Base-by-base conservation (phyloP, 129 eudicot species). In the Chrysanthemum lavandulifolium region DNA sequence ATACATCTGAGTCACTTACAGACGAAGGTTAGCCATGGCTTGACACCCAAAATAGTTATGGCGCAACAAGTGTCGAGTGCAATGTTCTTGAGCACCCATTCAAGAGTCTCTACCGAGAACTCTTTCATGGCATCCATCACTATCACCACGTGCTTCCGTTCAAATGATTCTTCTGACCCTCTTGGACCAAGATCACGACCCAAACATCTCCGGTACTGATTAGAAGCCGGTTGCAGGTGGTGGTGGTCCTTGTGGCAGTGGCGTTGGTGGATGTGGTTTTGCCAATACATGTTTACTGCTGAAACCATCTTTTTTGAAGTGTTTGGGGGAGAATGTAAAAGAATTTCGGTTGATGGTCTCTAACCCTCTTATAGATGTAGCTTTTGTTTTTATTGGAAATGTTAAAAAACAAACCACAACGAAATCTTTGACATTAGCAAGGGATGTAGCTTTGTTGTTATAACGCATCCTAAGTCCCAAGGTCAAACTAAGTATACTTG, bases 21-120 rank as follows among this genome's bases (percentile, higher is more conserved):
- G 1, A 85, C 91, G 31, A 85, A 83, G 60, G 85, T 85, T 48
- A 87, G 85, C 91, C 89, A 90, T 4, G 96, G 94, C 61, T 61
- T 83, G 36, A 87, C 82, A 0, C 96, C 89, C 13, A 90, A 82
- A 43, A 90, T 75, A 56, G 87, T 87, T 57, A 90, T 76, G 8
- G 69, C 77, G 82, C 93, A 85, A 61, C 78, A 77, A 63, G 83
- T 40, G 10, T 49, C 62, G 2, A 78, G 73, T 14, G 63, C 77
- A 21, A 86, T 76, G 31, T 89, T 79, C 72, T 73, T 31, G 2
- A 89, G 86, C 3, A 84, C 84, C 96, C 96, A 89, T 66, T 84
- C 85, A 12, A 90, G 75, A 0, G 87, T 72, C 58, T 79, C 84
- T 3, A 79, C 75, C 2, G 93, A 81, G 60, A 85, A 82, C 19